A percentile compares a stretch with the other conserved stretches of the same genome.
phyloP scores from a whole-genome alignment of 768 basidiomycete species.

The Panaeolus cyanescens region DNA sequence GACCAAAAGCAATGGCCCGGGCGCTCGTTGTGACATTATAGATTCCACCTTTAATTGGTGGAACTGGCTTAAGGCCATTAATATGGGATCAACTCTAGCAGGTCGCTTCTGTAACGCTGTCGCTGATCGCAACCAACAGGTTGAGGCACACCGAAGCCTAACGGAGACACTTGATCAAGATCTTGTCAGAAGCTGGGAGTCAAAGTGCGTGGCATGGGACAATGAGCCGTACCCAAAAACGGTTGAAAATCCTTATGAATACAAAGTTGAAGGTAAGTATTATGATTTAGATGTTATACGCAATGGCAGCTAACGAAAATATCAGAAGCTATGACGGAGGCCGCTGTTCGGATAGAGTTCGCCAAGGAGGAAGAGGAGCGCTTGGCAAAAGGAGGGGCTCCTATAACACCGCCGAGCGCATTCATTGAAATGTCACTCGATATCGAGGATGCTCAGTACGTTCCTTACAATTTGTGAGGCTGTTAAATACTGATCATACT shows the following conservation, averaged over 20 bases:
- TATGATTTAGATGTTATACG: background rate
- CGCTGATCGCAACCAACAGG: constrained; percentile 7
- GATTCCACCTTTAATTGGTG: constrained; percentile 11
- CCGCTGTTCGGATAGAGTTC: constrained; percentile 2
- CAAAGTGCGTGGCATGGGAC: constrained; percentile 5
- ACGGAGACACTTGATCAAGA: background rate
- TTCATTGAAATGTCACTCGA: constrained; percentile 11
- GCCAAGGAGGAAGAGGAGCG: constrained; percentile 4
- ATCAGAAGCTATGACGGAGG: constrained; percentile 7
- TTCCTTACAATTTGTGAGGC: background rate
- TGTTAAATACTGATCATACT: background rate
- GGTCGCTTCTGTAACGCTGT: constrained; percentile 3
- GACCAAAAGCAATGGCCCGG: background rate
- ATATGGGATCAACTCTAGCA: constrained; percentile 1
- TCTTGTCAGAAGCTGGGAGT: background rate
- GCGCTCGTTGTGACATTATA: background rate
- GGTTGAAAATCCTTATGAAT: constrained; percentile 12
- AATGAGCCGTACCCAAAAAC: constrained; percentile 3
- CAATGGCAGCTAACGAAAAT: background rate
- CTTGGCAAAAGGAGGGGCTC: background rate
- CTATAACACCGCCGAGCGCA: constrained; percentile 4
- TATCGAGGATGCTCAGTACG: constrained; percentile 16
- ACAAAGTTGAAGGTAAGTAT: constrained; percentile 3
- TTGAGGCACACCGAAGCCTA: constrained; percentile 7
- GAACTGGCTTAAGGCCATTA: constrained; percentile 28